These are phyloP conservation scores for Penicillium herquei DNA, from an alignment of 495 filamentous ascomycete genomes.

Conservation along the genomic window DNA sequence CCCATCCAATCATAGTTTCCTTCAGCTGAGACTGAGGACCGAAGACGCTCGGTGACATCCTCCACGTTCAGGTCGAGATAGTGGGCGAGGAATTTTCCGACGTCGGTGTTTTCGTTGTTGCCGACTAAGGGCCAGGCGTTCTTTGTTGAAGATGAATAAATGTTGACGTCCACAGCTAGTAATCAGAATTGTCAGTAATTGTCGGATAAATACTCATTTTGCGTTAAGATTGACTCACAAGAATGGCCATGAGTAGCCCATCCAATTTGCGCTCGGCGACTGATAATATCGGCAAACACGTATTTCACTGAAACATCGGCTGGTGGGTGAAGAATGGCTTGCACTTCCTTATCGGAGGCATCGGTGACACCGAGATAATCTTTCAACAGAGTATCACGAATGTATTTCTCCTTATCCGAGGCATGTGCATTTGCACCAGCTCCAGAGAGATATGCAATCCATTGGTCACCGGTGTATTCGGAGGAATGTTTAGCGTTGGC, in stretches of 20 bases:
- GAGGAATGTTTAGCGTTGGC: constrained; percentile 78
- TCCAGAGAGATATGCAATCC: constrained; percentile 54
- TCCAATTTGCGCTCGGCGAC: constrained; percentile 80
- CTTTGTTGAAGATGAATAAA: constrained; percentile 65
- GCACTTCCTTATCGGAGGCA: constrained; percentile 67
- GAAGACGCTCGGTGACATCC: constrained; percentile 69
- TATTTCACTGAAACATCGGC: constrained; percentile 47
- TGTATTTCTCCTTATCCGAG: constrained; percentile 44
- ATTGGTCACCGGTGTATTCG: constrained; percentile 61
- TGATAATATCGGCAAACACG: constrained; percentile 82
- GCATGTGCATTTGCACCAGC: constrained; percentile 18
- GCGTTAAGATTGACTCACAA: constrained; percentile 30
- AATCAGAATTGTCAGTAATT: constrained; percentile 16
- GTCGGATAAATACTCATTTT: not conserved
- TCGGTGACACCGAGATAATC: constrained; percentile 74
- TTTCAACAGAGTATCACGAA: constrained; percentile 58
- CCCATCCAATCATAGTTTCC: constrained; percentile 43
- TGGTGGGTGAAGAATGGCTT: constrained; percentile 53
- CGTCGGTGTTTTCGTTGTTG: constrained; percentile 93
- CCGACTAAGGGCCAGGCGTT: constrained; percentile 58
- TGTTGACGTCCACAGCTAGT: constrained; percentile 79
- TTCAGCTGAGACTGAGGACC: constrained; percentile 44
- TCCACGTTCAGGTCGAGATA: constrained; percentile 82
- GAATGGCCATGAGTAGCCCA: constrained; percentile 93
- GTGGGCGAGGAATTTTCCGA: constrained; percentile 74